Conservation (phyloP, 176 grass and related monocot species). For the Eragrostis nindensis region DNA sequence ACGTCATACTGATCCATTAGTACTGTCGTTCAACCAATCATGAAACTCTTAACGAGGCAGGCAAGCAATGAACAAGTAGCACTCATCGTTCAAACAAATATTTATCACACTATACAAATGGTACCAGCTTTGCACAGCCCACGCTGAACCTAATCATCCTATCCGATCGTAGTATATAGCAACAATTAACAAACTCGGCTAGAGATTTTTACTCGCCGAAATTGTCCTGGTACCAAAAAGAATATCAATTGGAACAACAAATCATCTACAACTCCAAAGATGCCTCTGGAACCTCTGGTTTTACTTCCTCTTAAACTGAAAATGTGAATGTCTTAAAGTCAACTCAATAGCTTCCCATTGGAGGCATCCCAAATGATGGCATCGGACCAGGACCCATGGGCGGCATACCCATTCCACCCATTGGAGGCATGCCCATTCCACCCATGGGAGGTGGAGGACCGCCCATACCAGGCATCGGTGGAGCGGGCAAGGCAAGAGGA, state of each 20-base stretch:
- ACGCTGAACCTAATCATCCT: slow-evolving; percentile 39
- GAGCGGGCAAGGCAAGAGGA: slow-evolving; percentile 87
- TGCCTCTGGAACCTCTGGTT: not conserved
- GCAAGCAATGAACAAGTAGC: too few relatives aligned
- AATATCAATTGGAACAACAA: slow-evolving; percentile 43
- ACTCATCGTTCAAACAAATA: slow-evolving; percentile 27
- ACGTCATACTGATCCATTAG: too few relatives aligned
- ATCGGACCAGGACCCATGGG: slow-evolving; percentile 80
- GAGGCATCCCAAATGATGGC: slow-evolving; percentile 85
- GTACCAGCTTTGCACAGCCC: slow-evolving; percentile 37
- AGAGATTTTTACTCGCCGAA: too few relatives aligned
- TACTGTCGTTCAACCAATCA: too few relatives aligned
- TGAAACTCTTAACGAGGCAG: too few relatives aligned
- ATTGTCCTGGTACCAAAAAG: slow-evolving; percentile 56
- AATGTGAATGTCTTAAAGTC: slow-evolving; percentile 25
- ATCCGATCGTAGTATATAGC: slow-evolving; percentile 22
- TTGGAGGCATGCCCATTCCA: slow-evolving; percentile 84
- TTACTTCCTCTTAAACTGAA: slow-evolving; percentile 8
- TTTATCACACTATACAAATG: slow-evolving; percentile 59
- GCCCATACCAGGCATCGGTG: slow-evolving; percentile 75
- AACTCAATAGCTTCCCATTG: slow-evolving; percentile 79
- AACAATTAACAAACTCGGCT: slow-evolving; percentile 26
- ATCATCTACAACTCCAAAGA: slow-evolving; percentile 48
- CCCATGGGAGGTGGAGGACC: slow-evolving; percentile 68
- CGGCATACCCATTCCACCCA: slow-evolving; percentile 63